phyloP scores from a whole-genome alignment of 441 rosid genomes.

The Melastoma candidum region DNA sequence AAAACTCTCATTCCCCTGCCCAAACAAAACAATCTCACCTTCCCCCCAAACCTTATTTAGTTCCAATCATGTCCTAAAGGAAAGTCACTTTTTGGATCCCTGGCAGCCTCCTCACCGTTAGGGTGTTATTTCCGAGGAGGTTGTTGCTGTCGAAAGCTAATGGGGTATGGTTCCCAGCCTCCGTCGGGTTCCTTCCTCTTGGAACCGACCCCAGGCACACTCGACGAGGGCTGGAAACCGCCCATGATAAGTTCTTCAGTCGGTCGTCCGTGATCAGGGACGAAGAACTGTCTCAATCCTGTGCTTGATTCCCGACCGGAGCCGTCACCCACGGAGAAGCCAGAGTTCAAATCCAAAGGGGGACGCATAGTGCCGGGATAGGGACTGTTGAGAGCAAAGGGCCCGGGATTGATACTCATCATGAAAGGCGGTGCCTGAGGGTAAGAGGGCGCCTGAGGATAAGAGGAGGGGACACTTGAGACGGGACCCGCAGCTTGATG shows the following conservation, averaged over 20 bases:
- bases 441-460: slow-evolving; percentile 30
- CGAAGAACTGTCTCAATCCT: slow-evolving; percentile 50
- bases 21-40: no score
- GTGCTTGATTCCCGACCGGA: slow-evolving; percentile 37
- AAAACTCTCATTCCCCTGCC: no score
- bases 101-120: no score
- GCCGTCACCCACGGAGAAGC: slow-evolving; percentile 45
- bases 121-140: slow-evolving; percentile 52
- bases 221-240: slow-evolving; percentile 44
- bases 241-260: slow-evolving; percentile 51
- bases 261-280: slow-evolving; percentile 45
- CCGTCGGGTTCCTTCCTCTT: slow-evolving; percentile 87
- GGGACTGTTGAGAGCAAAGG: slow-evolving; percentile 33
- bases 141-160: slow-evolving; percentile 38
- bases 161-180: slow-evolving; percentile 53
- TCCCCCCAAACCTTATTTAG: no score
- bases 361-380: slow-evolving; percentile 38
- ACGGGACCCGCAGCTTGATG: slow-evolving; percentile 20
- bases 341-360: slow-evolving; percentile 62
- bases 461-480: slow-evolving; percentile 27
- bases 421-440: slow-evolving; percentile 25
- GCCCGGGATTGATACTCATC: slow-evolving; percentile 47
- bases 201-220: slow-evolving; percentile 42
- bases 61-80: no score
- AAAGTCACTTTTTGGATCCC: no score